Evolutionary conservation across 192 early-diverging fungal species (phyloP), one percentile per base, ranked within the genome.

Genomic region (Coemansia sp.): DNA sequence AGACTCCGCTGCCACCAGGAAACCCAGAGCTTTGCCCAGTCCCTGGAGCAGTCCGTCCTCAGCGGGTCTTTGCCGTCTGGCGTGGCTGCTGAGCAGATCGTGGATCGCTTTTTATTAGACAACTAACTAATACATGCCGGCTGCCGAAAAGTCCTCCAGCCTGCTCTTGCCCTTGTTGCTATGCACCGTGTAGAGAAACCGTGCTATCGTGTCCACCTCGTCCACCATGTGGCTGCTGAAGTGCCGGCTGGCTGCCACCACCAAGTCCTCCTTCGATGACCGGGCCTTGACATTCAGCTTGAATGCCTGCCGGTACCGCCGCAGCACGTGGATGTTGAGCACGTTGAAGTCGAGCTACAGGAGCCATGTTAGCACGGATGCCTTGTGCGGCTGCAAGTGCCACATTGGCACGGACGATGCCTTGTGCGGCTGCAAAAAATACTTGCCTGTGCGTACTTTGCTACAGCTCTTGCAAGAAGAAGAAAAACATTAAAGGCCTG

Each of bases 191-290:
- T 74, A 80, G 16, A 80, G 68, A 44, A 80, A 80, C 15, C 69
- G 66, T 10, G 78, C 78, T 65, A 80, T 70, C 56, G 78, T 80
- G 49, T 80, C 71, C 8, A 74, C 78, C 50, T 80, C 78, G 33
- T 80, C 71, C 14, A 80, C 78, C 20, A 61, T 57, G 43, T 70
- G 67, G 49, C 33, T 53, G 14, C 56, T 48, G 40, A 67, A 80
- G 49, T 80, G 78, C 15, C 66, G 56, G 37, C 59, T 70, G n/a
- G 63, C 64, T 0, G 78, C 71, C 21, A 63, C 38, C 10, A 74
- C 71, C 49, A 80, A 41, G 21, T 80, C 78, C 11, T 80, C 78
- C 41, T 80, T 80, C 5, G 78, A 70, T 19, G 78, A 68, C 28
- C 78, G 67, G 12, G 71, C 71, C 54, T 80, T 80, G 56, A 80